Evolutionary conservation across 176 grass and related monocot genomes (phyloP), one percentile per base, ranked within the genome.

Genomic region (Dendrocalamus sinicus): DNA sequence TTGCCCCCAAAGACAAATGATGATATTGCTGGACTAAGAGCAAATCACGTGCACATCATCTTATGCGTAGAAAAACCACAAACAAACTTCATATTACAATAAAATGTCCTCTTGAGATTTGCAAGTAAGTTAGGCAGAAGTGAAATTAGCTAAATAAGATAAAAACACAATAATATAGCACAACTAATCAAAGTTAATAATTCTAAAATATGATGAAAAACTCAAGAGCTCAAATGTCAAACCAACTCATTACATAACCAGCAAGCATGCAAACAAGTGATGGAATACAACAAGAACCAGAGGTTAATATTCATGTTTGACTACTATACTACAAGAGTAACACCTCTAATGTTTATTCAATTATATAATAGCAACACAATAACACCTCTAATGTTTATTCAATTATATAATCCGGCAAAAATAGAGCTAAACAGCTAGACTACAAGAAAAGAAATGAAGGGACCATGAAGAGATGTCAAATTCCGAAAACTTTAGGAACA

Each of bases 21-120:
- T 79, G 81, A 24, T 44, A 24, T 45, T 64, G 70, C 52, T 62
- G 12, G 63, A 88, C 62, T 52, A 70, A 2, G 4, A 48, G 3
- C 9, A 72, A 75, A 64, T 91, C 70, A 91, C 26, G 50, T 45
- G 70, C 44, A 70, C 7, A 1, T 44, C 82, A 84, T 88, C 44
- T 64, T 88, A 37, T 37, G 60, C 23, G 0, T 80, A 62, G 6
- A 43, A 43, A 79, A 64, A 55, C 51, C 22, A n/a, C 75, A 70
- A 62, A 75, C 30, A 61, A 32, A 61, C 61, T 80, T 70, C 62
- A 84, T 79, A 62, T 51, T 8, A 68, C 41, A 77, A 70, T 30
- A 70, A 41, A 63, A 59, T 37, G 10, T 12, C 55, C 72, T 76
- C 70, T 30, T 48, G 63, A 46, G 14, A 80, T 80, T 81, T 91